phyloP scores from a whole-genome alignment of 1,284 basidiomycete species.

The Malassezia sp. region DNA sequence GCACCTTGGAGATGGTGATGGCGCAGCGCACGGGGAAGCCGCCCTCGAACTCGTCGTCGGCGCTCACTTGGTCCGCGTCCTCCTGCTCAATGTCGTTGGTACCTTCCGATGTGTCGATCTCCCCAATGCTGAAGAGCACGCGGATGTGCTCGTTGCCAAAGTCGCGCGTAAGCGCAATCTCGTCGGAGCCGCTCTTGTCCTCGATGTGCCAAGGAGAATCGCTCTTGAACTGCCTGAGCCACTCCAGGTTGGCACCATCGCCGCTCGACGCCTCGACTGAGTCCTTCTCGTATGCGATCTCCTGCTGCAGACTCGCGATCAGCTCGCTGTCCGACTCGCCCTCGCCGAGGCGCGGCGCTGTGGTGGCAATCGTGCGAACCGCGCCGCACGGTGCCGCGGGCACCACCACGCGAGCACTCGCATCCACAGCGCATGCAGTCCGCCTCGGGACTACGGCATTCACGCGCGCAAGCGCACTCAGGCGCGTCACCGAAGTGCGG shows the following conservation, averaged over 20 bases:
- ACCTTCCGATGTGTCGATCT: slow-evolving; percentile 31
- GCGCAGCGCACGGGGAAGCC: slow-evolving; percentile 62
- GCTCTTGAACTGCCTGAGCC: slow-evolving; percentile 63
- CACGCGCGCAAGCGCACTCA: background rate
- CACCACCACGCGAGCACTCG: background rate
- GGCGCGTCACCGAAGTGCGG: no score
- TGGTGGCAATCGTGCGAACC: slow-evolving; percentile 10
- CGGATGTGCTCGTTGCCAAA: slow-evolving; percentile 71
- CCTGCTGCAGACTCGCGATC: slow-evolving; percentile 64
- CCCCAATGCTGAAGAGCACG: slow-evolving; percentile 38
- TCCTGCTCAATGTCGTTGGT: slow-evolving; percentile 37
- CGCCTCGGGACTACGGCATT: no score
- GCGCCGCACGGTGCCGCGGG: background rate
- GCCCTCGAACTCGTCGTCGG: slow-evolving; percentile 39
- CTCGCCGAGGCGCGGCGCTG: slow-evolving; percentile 11
- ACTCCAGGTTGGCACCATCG: slow-evolving; percentile 54
- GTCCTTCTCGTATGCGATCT: slow-evolving; percentile 74
- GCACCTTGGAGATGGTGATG: slow-evolving; percentile 77
- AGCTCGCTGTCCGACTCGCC: slow-evolving; percentile 61
- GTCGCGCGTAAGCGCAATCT: slow-evolving; percentile 65
- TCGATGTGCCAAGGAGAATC: slow-evolving; percentile 68
- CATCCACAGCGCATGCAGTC: no score
- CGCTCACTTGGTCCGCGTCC: slow-evolving; percentile 49
- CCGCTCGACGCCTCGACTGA: slow-evolving; percentile 23
- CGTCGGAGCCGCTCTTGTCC: slow-evolving; percentile 65